Evolutionary conservation across 192 early-diverging fungal genomes (phyloP), one percentile per base, ranked within the genome.

Genomic region (Funneliformis mosseae): DNA sequence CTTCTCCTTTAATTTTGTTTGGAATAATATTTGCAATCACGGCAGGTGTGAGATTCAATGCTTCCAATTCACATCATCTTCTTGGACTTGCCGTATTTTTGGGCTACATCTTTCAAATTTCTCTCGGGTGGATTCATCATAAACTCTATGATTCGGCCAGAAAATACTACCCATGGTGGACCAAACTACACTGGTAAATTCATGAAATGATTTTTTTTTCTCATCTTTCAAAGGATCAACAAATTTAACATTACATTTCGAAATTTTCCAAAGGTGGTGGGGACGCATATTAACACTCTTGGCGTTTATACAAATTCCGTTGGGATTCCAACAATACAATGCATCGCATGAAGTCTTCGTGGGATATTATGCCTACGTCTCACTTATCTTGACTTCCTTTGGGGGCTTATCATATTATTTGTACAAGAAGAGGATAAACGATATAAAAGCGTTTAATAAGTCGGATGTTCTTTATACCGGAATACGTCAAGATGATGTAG

Each of bases 111-210:
- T 12, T n/a, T 5, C 74, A 76, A 62, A 8, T 76, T 61, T 12
- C n/a, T 8, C 27, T 76, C 4, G 74, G 74, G 5, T n/a, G 16
- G 41, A 23, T 76, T 43, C 74, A 76, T n/a, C 74, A 76, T 62
- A 72, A 72, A 72, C 21, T 46, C 10, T 46, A 27, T 46, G 70
- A 72, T 46, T 23, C 45, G 25, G 10, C 21, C 10, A 21, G 70
- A 2, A n/a, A 72, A 46, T 12, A 72, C 11, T 23, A 3, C 12
- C 70, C 70, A 45, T 72, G 70, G 70, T 72, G 70, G 70, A 72
- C 70, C 23, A 41, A 46, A 25, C 70, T 72, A 48, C 67, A 69
- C 18, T 39, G 67, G 67, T 69, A 42, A 6, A 6, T 50, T 12
- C 33, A 50, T 50, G 16, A 45, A 45, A 9, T 45, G n/a, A n/a